phyloP scores from a whole-genome alignment of 306 rosid species.

The Cicer judaicum region DNA sequence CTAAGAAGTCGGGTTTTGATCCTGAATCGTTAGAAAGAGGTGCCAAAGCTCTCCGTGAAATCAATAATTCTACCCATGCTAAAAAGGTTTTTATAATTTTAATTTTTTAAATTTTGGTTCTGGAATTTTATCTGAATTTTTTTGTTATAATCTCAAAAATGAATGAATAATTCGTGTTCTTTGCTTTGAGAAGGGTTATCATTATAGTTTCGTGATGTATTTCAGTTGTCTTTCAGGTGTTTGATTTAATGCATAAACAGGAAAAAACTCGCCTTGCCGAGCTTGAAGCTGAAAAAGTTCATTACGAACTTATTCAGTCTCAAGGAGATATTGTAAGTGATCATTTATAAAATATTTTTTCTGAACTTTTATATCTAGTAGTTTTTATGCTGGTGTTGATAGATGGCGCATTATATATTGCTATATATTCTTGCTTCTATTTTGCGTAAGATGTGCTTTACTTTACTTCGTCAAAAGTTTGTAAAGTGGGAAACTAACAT shows the following conservation, averaged over 20 bases:
- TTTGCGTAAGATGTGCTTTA: not conserved
- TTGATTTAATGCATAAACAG: slow-evolving; percentile 80
- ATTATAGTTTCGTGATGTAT: slow-evolving; percentile 20
- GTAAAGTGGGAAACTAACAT: not conserved
- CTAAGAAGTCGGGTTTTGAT: slow-evolving; percentile 79
- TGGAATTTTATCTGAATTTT: slow-evolving; percentile 1
- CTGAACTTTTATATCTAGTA: not conserved
- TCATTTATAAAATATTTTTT: slow-evolving; percentile 19
- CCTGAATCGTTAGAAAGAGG: slow-evolving; percentile 87
- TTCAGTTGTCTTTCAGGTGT: slow-evolving; percentile 63
- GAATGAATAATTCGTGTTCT: not conserved
- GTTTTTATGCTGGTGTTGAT: not conserved
- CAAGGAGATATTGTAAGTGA: slow-evolving; percentile 74
- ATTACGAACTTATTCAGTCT: slow-evolving; percentile 75
- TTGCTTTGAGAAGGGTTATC: not conserved
- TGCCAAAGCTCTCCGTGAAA: slow-evolving; percentile 87
- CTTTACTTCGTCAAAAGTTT: not conserved
- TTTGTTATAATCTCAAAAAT: not conserved
- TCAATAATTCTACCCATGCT: slow-evolving; percentile 65
- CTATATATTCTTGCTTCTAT: not conserved
- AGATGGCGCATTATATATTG: not conserved
- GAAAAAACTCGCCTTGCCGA: slow-evolving; percentile 82
- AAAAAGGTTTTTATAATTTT: slow-evolving; percentile 56
- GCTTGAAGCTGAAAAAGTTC: slow-evolving; percentile 77
- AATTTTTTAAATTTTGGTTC: not conserved